A percentile compares a stretch with the other conserved stretches of the same genome.
These are phyloP conservation scores for Komagataella phaffii DNA, from an alignment of 805 yeast species.

Conservation along the genomic window DNA sequence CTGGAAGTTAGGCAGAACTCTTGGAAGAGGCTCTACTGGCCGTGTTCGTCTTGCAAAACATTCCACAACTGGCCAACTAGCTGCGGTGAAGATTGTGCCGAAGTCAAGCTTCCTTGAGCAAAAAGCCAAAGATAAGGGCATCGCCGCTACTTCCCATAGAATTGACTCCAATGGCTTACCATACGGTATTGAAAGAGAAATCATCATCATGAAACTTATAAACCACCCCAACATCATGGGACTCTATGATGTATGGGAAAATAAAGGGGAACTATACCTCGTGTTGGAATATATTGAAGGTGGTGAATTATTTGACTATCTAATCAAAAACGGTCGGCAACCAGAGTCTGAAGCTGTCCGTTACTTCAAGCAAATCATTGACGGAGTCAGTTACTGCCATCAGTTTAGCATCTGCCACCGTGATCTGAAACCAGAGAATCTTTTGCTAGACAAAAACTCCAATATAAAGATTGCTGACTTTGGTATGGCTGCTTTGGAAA, in stretches of 20 bases:
- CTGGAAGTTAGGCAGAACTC: conserved; percentile 67
- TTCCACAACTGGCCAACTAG: conserved; percentile 53
- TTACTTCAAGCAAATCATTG: conserved; percentile 64
- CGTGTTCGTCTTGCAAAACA: conserved; percentile 68
- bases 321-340: conserved; percentile 78
- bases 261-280: conserved; percentile 67
- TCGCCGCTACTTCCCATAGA: conserved; percentile 15
- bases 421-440: conserved; percentile 72
- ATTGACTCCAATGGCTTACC: conserved; percentile 46
- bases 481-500: conserved; percentile 96
- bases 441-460: conserved; percentile 64
- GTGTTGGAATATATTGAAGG: conserved; percentile 95
- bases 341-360: conserved; percentile 84
- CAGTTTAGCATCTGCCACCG: conserved; percentile 60
- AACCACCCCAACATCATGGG: conserved; percentile 72
- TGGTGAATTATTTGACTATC: conserved; percentile 87
- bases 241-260: conserved; percentile 79
- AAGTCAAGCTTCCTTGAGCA: conserved; percentile 33
- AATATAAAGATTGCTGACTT: conserved; percentile 96
- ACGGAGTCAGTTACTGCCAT: conserved; percentile 57
- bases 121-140: conserved; percentile 5
- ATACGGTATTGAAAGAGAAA: conserved; percentile 79
- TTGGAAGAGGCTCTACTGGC: conserved; percentile 78
- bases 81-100: conserved; percentile 76
- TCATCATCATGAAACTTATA: conserved; percentile 71